A percentile compares a stretch with the other conserved stretches of the same genome.
Evolutionary conservation across 2,329 filamentous ascomycete genomes (phyloP).

Genomic region (Alternaria sp.): DNA sequence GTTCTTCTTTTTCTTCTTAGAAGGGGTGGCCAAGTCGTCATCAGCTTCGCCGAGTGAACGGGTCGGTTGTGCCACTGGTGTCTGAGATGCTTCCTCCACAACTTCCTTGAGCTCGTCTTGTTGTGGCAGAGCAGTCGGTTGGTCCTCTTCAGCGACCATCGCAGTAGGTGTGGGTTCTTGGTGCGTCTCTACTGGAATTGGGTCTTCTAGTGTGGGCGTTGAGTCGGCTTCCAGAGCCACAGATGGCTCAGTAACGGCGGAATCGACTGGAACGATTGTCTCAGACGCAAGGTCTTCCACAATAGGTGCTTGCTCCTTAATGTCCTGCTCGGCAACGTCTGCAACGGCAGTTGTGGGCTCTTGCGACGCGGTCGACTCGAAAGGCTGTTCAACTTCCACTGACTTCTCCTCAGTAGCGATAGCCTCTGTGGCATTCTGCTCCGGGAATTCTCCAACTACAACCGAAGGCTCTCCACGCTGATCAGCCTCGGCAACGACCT

Average conservation of each 20-base stretch:
- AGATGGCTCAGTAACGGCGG: background rate
- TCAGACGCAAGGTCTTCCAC: conserved; percentile 16
- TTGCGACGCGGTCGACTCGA: background rate
- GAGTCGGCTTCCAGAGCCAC: background rate
- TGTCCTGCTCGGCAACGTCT: conserved; percentile 14
- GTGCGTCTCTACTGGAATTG: background rate
- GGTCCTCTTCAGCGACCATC: background rate
- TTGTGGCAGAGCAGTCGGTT: background rate
- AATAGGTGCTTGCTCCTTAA: conserved; percentile 21
- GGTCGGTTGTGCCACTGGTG: background rate
- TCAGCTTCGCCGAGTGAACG: conserved; percentile 6
- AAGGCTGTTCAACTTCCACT: background rate
- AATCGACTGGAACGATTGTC: background rate
- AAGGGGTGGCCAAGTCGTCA: conserved; percentile 4
- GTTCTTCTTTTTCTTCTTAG: conserved; percentile 34
- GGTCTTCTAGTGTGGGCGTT: background rate
- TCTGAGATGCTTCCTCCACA: background rate
- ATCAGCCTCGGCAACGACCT: background rate
- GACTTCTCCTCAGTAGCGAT: background rate
- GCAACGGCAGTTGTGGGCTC: conserved; percentile 7
- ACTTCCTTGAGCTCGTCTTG: background rate
- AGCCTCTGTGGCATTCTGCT: background rate
- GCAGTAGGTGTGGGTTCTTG: background rate
- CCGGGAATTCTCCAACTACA: conserved; percentile 1
- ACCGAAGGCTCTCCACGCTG: conserved; percentile 16